Conservation (phyloP, 2,329 filamentous ascomycete genomes). For the Colletotrichum sojae region DNA sequence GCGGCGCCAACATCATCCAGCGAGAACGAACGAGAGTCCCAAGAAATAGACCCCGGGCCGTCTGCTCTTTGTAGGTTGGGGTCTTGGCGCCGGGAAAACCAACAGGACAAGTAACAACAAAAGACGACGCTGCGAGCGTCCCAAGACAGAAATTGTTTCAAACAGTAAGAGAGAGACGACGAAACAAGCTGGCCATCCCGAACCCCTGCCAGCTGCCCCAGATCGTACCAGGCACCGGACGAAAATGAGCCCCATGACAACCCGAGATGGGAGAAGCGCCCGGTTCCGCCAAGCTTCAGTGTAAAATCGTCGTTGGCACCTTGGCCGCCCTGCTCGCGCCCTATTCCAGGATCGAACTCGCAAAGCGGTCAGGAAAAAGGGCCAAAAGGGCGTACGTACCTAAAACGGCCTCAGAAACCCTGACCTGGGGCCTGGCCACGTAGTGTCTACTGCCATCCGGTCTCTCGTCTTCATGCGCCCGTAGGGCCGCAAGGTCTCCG, state of each 20-base stretch:
- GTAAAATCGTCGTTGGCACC: constrained; percentile 5
- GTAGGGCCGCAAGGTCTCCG: constrained; percentile 17
- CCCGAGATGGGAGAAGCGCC: constrained; percentile 5
- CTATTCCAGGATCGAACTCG: neutral
- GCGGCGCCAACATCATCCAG: neutral
- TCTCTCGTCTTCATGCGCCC: constrained; percentile 33
- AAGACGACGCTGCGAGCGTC: constrained; percentile 20
- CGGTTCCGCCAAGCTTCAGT: neutral
- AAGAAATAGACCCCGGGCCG: neutral
- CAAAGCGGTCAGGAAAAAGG: constrained; percentile 14
- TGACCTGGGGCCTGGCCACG: constrained; percentile 18
- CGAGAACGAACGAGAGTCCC: constrained; percentile 27
- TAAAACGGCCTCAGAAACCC: constrained; percentile 38
- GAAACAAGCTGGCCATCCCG: constrained; percentile 32
- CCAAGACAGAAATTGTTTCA: constrained; percentile 39
- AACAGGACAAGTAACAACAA: constrained; percentile 6
- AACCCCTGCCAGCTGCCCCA: constrained; percentile 15
- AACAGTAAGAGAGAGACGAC: constrained; percentile 29
- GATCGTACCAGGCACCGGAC: constrained; percentile 18
- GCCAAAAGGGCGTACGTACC: neutral
- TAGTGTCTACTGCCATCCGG: constrained; percentile 40
- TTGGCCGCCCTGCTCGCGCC: neutral
- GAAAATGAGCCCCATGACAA: constrained; percentile 12
- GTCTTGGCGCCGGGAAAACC: constrained; percentile 5
- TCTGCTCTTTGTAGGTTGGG: too few relatives aligned